Evolutionary conservation across 2,329 filamentous ascomycete species (phyloP).

Genomic region (Didymosphaeria variabile): DNA sequence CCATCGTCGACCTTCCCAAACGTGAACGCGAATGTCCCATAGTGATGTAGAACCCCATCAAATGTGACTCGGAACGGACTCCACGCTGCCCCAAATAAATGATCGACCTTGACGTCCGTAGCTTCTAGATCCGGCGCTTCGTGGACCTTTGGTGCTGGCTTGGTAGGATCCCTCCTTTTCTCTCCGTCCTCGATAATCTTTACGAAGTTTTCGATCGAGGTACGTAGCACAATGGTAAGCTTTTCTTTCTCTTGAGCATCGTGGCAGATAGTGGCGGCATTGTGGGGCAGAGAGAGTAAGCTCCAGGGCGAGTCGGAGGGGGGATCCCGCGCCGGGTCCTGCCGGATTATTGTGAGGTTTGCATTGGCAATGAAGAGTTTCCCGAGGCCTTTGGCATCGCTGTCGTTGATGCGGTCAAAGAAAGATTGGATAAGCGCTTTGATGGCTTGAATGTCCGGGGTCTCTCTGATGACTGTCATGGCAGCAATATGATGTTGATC

Average conservation of each 20-base stretch:
- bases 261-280: background rate
- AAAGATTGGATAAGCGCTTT: slow-evolving; percentile 1
- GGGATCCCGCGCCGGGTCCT: background rate
- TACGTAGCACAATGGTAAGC: background rate
- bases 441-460: background rate
- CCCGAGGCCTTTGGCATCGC: background rate
- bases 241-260: background rate
- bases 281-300: background rate
- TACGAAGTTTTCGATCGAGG: background rate
- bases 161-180: background rate
- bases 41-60: background rate
- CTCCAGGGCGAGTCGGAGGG: background rate
- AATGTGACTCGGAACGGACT: background rate
- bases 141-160: background rate
- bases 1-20: background rate
- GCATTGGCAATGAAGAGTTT: background rate
- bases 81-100: background rate
- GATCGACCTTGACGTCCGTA: background rate
- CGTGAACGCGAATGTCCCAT: background rate
- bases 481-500: background rate
- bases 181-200: background rate
- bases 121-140: background rate
- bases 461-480: background rate
- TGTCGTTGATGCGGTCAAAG: background rate
- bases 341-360: background rate